Evolutionary conservation across 2,329 filamentous ascomycete species (phyloP).

Genomic region (Paraconiothyrium sp.): DNA sequence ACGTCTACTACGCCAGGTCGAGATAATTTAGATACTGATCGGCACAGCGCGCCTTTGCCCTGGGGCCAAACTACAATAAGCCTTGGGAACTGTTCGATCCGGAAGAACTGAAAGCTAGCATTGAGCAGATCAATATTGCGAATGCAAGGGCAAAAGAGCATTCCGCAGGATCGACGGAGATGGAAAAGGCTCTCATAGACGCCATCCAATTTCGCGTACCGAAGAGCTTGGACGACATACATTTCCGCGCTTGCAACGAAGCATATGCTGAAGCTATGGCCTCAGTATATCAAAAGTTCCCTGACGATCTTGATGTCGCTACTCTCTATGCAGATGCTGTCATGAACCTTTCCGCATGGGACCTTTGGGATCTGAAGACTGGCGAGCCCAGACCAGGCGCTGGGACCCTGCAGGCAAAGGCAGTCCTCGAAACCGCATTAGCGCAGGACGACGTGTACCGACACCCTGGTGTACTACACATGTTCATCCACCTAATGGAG

Average conservation of each 20-base stretch:
- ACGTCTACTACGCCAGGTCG: slow-evolving; percentile 15
- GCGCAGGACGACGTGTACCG: slow-evolving; percentile 56
- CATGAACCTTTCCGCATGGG: slow-evolving; percentile 73
- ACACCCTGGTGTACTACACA: slow-evolving; percentile 76
- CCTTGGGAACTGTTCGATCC: slow-evolving; percentile 77
- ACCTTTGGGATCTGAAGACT: slow-evolving; percentile 69
- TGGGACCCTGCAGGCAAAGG: slow-evolving; percentile 67
- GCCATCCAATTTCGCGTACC: slow-evolving; percentile 65
- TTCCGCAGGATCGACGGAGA: slow-evolving; percentile 51
- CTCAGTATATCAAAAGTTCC: slow-evolving; percentile 61
- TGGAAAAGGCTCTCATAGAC: slow-evolving; percentile 70
- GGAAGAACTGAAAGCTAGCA: slow-evolving; percentile 63
- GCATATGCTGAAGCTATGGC: slow-evolving; percentile 71
- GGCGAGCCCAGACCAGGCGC: slow-evolving; percentile 65
- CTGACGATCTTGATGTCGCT: slow-evolving; percentile 70
- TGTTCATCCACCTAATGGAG: slow-evolving; percentile 82
- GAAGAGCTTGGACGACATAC: slow-evolving; percentile 50
- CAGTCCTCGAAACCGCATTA: slow-evolving; percentile 68
- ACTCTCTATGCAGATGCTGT: slow-evolving; percentile 71
- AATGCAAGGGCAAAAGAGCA: slow-evolving; percentile 56
- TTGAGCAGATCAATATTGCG: slow-evolving; percentile 60
- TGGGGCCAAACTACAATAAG: slow-evolving; percentile 83
- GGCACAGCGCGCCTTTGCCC: slow-evolving; percentile 65
- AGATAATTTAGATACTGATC: slow-evolving; percentile 46
- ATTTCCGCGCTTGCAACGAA: slow-evolving; percentile 63